A percentile compares a stretch with the other conserved stretches of the same genome.
Conservation (phyloP, 192 early-diverging fungal species). For the Rhizophagus sp. region DNA sequence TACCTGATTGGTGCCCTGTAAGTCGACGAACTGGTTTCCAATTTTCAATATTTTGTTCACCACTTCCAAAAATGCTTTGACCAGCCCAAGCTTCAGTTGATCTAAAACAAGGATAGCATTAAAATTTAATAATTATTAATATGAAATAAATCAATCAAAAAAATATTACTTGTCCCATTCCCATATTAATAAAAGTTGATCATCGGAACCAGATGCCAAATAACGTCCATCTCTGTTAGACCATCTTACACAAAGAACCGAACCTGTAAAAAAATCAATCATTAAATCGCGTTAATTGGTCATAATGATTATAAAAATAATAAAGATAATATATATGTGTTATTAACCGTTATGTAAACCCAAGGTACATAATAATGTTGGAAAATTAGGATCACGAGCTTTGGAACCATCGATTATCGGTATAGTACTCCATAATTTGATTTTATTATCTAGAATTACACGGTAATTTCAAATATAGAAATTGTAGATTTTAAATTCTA, state of each 20-base stretch:
- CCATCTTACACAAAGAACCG: slow-evolving; percentile 89
- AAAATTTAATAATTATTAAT: not conserved
- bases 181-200: slow-evolving; percentile 92
- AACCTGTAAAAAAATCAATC: slow-evolving; percentile 46
- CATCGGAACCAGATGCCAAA: slow-evolving; percentile 90
- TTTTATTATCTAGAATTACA: slow-evolving; percentile 68
- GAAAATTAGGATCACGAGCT: slow-evolving; percentile 50
- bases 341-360: slow-evolving; percentile 74
- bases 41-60: slow-evolving; percentile 62
- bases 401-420: slow-evolving; percentile 56
- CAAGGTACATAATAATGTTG: slow-evolving; percentile 77
- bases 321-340: not conserved
- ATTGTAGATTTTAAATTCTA: not conserved
- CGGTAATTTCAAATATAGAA: not conserved
- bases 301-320: not conserved
- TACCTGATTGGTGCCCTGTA: slow-evolving; percentile 80
- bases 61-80: slow-evolving; percentile 44
- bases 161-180: slow-evolving; percentile 60
- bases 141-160: not conserved
- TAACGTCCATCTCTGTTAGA: slow-evolving; percentile 67
- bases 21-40: slow-evolving; percentile 77
- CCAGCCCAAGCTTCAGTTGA: slow-evolving; percentile 41
- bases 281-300: not conserved
- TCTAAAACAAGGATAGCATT: slow-evolving; percentile 14
- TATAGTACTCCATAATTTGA: slow-evolving; percentile 86